These are phyloP conservation scores for Posidonia australis DNA, from an alignment of 106 monocot genomes.

Conservation along the genomic window DNA sequence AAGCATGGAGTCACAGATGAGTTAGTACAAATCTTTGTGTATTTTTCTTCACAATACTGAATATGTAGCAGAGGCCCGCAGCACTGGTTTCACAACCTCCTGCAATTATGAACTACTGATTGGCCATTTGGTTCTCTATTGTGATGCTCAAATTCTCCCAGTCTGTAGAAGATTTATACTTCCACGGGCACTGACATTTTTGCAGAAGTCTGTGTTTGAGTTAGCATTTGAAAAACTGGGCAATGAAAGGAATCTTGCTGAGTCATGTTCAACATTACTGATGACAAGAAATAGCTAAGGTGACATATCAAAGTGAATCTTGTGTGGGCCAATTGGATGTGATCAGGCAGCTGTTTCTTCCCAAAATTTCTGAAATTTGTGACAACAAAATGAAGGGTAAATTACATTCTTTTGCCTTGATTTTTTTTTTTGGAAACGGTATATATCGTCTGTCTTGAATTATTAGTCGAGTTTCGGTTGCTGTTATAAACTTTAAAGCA, in stretches of 20 bases:
- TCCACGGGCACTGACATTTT: neutral
- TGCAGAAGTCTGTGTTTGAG: neutral
- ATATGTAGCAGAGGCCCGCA: neutral
- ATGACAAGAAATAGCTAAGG: conserved; percentile 1
- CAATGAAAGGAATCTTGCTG: neutral
- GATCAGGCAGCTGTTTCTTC: too few species aligned
- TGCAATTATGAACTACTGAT: conserved; percentile 1
- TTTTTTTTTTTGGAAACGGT: too few species aligned
- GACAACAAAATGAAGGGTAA: too few species aligned
- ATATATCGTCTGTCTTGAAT: too few species aligned
- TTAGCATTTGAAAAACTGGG: neutral
- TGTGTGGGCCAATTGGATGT: neutral
- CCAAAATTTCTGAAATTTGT: too few species aligned
- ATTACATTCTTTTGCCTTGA: too few species aligned
- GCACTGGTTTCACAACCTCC: conserved; percentile 1
- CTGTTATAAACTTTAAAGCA: too few species aligned
- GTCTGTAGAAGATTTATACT: neutral
- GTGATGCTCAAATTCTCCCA: neutral
- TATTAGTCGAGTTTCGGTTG: too few species aligned
- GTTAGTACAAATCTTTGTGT: neutral
- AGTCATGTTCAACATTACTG: conserved; percentile 1
- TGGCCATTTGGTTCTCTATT: neutral
- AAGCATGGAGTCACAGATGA: neutral
- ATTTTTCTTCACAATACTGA: neutral
- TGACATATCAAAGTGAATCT: neutral